Conservation (phyloP, 2,329 filamentous ascomycete genomes). For the Cladosporium velox region DNA sequence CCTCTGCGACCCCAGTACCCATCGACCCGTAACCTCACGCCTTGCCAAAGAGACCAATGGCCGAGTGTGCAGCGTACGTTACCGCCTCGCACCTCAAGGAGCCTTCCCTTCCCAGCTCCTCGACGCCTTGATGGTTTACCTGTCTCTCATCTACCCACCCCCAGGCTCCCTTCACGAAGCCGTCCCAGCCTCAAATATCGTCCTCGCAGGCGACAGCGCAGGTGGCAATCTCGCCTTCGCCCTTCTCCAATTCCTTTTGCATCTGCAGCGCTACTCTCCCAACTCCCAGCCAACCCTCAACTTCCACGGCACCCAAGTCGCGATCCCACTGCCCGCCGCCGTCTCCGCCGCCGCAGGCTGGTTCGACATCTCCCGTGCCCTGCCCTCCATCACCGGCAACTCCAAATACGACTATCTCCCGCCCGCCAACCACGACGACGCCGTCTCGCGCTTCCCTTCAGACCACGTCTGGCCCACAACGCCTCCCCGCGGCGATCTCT, state of each 20-base stretch:
- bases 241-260: conserved; percentile 68
- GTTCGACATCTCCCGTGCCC: conserved; percentile 68
- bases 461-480: conserved; percentile 53
- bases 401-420: conserved; percentile 65
- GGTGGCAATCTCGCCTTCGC: conserved; percentile 71
- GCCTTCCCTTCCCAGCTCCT: conserved; percentile 74
- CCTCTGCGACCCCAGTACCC: conserved; percentile 68
- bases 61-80: conserved; percentile 70
- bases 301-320: conserved; percentile 62
- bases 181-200: conserved; percentile 65
- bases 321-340: conserved; percentile 67
- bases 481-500: conserved; percentile 51
- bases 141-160: conserved; percentile 72
- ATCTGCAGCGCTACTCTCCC: conserved; percentile 52
- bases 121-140: conserved; percentile 71
- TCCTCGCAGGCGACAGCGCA: conserved; percentile 73
- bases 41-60: conserved; percentile 68
- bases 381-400: conserved; percentile 57
- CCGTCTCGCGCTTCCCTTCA: conserved; percentile 42
- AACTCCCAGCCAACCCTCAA: conserved; percentile 51
- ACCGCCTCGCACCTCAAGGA: conserved; percentile 72
- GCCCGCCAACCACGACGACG: conserved; percentile 41
- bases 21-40: conserved; percentile 60
- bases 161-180: conserved; percentile 66
- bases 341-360: conserved; percentile 66